Base-by-base conservation (phyloP, 1,284 basidiomycete species). In the Ustilago hordei region DNA sequence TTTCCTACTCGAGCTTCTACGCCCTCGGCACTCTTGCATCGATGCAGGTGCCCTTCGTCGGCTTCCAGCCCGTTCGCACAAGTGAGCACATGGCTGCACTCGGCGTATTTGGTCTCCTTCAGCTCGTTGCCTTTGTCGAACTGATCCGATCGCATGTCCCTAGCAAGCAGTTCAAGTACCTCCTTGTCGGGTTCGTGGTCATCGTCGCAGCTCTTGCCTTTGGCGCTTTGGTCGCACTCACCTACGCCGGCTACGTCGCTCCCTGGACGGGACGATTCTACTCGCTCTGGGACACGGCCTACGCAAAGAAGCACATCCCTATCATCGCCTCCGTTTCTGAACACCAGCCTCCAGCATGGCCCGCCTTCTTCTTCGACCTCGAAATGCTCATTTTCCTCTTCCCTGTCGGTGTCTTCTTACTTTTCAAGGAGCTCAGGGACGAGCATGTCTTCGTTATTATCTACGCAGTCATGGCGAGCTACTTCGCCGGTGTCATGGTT, bases 271-370 rank as follows among this genome's bases (percentile, higher is more conserved):
- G 97, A 52, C 92, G 97, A 71, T 99, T 99, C 90, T 99, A 99
- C 88, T 98, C 95, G 2, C 90, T 99, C 12, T 99, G 96, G 95
- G 97, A 99, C 87, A 99, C 97, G 1, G 95, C 93, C 41, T 99
- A 99, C 86, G 97, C 96, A 69, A 97, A 97, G 88, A 94, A 93
- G 86, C 93, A 95, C 86, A 95, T 98, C 82, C 95, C 95, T 39
- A 98, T 99, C 88, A 98, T 99, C 84, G 97, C 97, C 7, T 98
- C 96, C 23, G 97, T 98, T 23, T 98, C 95, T n/a, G 97, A 99
- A 88, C 97, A 99, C 88, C 97, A 99, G 87, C 97, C 97, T 15
- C 99, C 97, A 11, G 96, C 97, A 45, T 99, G 97, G 97, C 95
- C 96, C 4, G 92, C 96, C 3, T 99, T 99, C 91, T 99, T 98